These are phyloP conservation scores for Didymella keratinophila DNA, from an alignment of 2,329 filamentous ascomycete species.

Conservation along the genomic window DNA sequence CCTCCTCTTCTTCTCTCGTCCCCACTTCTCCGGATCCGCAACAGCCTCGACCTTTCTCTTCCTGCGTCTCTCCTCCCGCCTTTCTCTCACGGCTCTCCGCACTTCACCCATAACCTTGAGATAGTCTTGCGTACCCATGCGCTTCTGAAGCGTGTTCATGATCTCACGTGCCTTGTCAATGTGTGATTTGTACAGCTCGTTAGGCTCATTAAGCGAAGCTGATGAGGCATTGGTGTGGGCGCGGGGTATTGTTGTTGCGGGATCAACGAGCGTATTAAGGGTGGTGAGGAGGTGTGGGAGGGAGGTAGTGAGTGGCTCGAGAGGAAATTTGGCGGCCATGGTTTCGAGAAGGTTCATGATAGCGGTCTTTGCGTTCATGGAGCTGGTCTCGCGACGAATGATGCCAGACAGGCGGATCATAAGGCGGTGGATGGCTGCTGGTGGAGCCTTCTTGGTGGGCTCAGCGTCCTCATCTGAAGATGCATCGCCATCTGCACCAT, in stretches of 20 bases:
- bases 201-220: constrained; percentile 60
- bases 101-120: constrained; percentile 76
- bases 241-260: constrained; percentile 74
- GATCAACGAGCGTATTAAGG: constrained; percentile 84
- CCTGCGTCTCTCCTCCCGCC: constrained; percentile 75
- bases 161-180: constrained; percentile 76
- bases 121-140: constrained; percentile 81
- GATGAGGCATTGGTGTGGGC: constrained; percentile 66
- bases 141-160: constrained; percentile 83
- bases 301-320: constrained; percentile 65
- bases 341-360: constrained; percentile 77
- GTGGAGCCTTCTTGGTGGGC: constrained; percentile 24
- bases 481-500: constrained; percentile 48
- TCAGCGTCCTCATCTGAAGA: constrained; percentile 49
- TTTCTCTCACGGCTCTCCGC: constrained; percentile 73
- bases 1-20: constrained; percentile 78
- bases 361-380: constrained; percentile 76
- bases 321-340: constrained; percentile 68
- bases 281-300: constrained; percentile 71
- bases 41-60: constrained; percentile 94
- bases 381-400: constrained; percentile 70
- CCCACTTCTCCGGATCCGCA: constrained; percentile 76
- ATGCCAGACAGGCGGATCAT: constrained; percentile 81
- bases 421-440: constrained; percentile 73
- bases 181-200: constrained; percentile 72